Percentiles rank a stretch among this genome's conserved stretches.
phyloP scores from a whole-genome alignment of 352 stramenopile species.

The Phytopythium mirpurense region DNA sequence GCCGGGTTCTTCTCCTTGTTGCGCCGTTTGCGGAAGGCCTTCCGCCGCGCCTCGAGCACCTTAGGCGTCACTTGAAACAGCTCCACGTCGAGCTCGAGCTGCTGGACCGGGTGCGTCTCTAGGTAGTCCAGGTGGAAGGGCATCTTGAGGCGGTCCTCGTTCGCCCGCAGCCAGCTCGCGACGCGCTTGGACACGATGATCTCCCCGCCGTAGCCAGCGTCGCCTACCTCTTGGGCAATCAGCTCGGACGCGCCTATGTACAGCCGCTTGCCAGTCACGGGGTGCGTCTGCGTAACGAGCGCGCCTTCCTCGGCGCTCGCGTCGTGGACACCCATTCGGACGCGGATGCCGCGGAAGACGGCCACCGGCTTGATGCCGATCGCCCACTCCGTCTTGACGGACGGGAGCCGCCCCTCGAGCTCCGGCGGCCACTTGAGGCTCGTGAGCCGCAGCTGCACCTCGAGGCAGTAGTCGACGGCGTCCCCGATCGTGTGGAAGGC shows the following conservation, averaged over 20 bases:
- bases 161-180: conserved; percentile 37
- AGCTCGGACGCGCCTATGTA: conserved; percentile 67
- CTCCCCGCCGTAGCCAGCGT: conserved; percentile 59
- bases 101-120: conserved; percentile 33
- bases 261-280: conserved; percentile 56
- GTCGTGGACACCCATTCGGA: conserved; percentile 79
- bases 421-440: conserved; percentile 56
- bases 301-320: conserved; percentile 44
- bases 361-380: conserved; percentile 36
- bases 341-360: conserved; percentile 58
- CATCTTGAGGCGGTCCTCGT: conserved; percentile 31
- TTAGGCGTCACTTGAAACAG: conserved; percentile 59
- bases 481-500: conserved; percentile 62
- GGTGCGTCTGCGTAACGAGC: conserved; percentile 46
- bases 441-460: conserved; percentile 54
- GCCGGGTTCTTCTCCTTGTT: conserved; percentile 25
- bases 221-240: conserved; percentile 56
- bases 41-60: conserved; percentile 40
- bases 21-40: conserved; percentile 44
- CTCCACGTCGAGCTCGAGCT: conserved; percentile 52
- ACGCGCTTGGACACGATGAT: conserved; percentile 67
- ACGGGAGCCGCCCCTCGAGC: conserved; percentile 40
- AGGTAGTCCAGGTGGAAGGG: conserved; percentile 50
- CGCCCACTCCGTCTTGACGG: conserved; percentile 49
- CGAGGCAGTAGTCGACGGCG: conserved; percentile 59